These are phyloP conservation scores for Sophora flavescens DNA, from an alignment of 306 rosid species.

Conservation along the genomic window DNA sequence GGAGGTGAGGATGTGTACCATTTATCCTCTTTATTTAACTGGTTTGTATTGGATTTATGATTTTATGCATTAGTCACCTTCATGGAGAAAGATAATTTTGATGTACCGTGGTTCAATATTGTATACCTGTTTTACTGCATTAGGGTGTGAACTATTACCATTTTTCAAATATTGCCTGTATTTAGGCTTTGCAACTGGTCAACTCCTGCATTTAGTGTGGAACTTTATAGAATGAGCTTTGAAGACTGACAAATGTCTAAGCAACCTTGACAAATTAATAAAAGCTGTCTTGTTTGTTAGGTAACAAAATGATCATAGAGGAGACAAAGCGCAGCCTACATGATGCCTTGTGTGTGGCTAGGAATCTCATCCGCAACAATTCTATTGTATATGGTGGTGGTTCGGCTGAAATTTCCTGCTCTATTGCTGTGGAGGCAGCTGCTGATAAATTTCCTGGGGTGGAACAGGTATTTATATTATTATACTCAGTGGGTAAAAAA, in stretches of 20 bases:
- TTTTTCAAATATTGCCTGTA: neutral
- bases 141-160: neutral
- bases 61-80: constrained; percentile 3
- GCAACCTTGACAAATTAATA: constrained; percentile 41
- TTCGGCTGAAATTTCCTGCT: constrained; percentile 89
- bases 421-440: constrained; percentile 92
- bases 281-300: constrained; percentile 58
- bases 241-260: neutral
- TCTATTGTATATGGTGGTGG: constrained; percentile 99
- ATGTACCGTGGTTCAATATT: neutral
- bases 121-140: neutral
- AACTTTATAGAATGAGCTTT: neutral
- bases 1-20: constrained; percentile 66
- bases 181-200: neutral
- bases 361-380: constrained; percentile 97
- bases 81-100: neutral
- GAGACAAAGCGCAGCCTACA: constrained; percentile 98
- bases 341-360: constrained; percentile 94
- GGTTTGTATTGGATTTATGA: neutral
- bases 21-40: neutral
- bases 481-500: neutral
- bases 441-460: constrained; percentile 94
- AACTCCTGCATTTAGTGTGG: neutral
- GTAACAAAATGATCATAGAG: constrained; percentile 98
- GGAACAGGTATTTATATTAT: constrained; percentile 73